phyloP scores from a whole-genome alignment of 1,139 yeast species.

The Candida sojae region DNA sequence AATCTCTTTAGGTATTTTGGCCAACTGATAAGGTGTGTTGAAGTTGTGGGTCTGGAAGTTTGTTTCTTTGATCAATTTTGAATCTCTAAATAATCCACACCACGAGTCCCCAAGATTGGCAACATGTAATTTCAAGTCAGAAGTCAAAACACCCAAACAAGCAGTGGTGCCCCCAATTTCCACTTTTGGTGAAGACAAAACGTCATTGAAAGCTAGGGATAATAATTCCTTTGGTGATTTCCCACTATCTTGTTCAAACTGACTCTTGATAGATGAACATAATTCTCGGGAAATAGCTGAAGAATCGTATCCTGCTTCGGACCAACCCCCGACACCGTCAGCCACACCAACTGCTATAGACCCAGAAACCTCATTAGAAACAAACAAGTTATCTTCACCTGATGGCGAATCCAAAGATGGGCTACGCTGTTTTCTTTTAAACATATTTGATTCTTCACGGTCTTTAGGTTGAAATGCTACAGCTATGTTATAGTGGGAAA shows the following conservation, averaged over 20 bases:
- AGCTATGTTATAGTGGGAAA: constrained; percentile 52
- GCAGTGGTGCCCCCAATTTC: constrained; percentile 97
- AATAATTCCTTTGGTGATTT: constrained; percentile 52
- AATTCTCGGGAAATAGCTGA: constrained; percentile 75
- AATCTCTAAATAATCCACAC: constrained; percentile 80
- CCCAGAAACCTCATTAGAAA: constrained; percentile 46
- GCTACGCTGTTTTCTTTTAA: constrained; percentile 23
- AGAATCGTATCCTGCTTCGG: constrained; percentile 88
- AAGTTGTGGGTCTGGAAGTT: constrained; percentile 83
- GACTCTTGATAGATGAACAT: constrained; percentile 42
- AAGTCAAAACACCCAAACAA: constrained; percentile 73
- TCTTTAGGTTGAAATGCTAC: constrained; percentile 77
- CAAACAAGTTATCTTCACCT: constrained; percentile 87
- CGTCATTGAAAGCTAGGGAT: constrained; percentile 52
- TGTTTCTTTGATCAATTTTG: constrained; percentile 64
- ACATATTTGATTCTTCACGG: constrained; percentile 50
- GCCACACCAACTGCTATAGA: constrained; percentile 82
- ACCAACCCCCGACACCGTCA: constrained; percentile 99
- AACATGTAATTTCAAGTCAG: constrained; percentile 53
- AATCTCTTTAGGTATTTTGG: constrained; percentile 74
- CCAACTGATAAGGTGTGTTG: constrained; percentile 89
- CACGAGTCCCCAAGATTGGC: constrained; percentile 95
- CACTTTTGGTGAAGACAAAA: constrained; percentile 58
- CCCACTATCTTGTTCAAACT: constrained; percentile 23
- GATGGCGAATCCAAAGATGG: constrained; percentile 57